Conservation (phyloP, 139 green algal species). For the Dunaliella sp. region DNA sequence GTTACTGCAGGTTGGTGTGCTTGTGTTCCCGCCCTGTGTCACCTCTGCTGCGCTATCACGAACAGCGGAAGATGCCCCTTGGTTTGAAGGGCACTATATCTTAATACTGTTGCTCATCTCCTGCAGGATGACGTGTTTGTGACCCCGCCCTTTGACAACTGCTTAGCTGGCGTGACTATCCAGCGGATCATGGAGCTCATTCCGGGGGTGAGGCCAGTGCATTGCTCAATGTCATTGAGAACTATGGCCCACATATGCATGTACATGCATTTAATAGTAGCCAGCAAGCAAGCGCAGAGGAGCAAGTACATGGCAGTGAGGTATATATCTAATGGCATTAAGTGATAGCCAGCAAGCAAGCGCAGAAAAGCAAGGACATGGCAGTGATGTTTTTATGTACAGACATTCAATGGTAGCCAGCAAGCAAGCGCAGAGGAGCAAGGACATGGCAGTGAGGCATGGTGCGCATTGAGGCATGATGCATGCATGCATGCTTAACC, state of each 20-base stretch:
- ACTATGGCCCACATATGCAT: neutral
- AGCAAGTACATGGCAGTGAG: neutral
- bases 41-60: no score
- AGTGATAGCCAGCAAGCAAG: neutral
- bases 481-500: no score
- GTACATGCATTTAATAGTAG: neutral
- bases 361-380: neutral
- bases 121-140: conserved; percentile 60
- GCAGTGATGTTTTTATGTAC: neutral
- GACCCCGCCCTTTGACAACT: conserved; percentile 41
- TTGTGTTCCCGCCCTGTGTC: no score
- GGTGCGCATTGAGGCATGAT: no score
- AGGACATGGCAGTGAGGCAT: neutral
- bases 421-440: neutral
- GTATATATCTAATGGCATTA: neutral
- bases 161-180: conserved; percentile 56
- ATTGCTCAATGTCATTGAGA: no score
- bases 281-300: neutral
- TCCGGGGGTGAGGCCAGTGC: conserved; percentile 50
- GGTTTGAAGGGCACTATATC: no score
- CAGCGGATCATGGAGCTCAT: conserved; percentile 65
- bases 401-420: neutral
- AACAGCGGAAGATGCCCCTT: no score
- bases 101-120: no score
- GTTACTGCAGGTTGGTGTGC: no score